phyloP scores from a whole-genome alignment of 75 land plant species.

The Pinus taeda region DNA sequence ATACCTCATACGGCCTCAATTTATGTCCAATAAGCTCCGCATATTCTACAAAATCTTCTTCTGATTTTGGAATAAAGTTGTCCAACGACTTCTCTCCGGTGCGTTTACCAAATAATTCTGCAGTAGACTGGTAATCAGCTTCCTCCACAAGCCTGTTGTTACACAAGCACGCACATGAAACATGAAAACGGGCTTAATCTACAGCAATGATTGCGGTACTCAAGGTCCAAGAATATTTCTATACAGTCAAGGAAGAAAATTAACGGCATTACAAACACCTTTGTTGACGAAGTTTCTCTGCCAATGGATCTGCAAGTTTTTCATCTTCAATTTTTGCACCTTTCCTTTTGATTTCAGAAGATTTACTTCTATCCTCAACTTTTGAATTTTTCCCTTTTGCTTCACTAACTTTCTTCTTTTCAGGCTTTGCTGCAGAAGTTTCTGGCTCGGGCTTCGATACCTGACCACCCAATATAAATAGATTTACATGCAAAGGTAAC shows the following conservation, averaged over 20 bases:
- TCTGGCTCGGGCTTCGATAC: neutral
- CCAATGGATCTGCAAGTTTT: constrained; percentile 66
- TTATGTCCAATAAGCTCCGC: constrained; percentile 89
- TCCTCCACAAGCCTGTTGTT: constrained; percentile 82
- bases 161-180: neutral
- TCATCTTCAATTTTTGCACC: constrained; percentile 33
- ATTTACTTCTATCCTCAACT: constrained; percentile 10
- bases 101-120: constrained; percentile 75
- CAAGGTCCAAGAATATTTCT: neutral
- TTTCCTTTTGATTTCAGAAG: constrained; percentile 40
- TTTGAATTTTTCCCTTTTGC: constrained; percentile 1
- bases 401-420: constrained; percentile 7
- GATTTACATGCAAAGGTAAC: neutral
- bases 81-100: constrained; percentile 71
- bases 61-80: constrained; percentile 91
- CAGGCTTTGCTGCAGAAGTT: neutral
- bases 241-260: neutral
- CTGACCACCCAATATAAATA: neutral
- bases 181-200: neutral
- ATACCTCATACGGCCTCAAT: constrained; percentile 83
- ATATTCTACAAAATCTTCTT: constrained; percentile 88
- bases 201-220: neutral
- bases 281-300: constrained; percentile 87
- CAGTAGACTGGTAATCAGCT: constrained; percentile 82
- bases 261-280: constrained; percentile 34